Percentiles rank a stretch among this genome's conserved stretches.
phyloP scores from a whole-genome alignment of 1,284 basidiomycete genomes.

The Marasmius sp. region DNA sequence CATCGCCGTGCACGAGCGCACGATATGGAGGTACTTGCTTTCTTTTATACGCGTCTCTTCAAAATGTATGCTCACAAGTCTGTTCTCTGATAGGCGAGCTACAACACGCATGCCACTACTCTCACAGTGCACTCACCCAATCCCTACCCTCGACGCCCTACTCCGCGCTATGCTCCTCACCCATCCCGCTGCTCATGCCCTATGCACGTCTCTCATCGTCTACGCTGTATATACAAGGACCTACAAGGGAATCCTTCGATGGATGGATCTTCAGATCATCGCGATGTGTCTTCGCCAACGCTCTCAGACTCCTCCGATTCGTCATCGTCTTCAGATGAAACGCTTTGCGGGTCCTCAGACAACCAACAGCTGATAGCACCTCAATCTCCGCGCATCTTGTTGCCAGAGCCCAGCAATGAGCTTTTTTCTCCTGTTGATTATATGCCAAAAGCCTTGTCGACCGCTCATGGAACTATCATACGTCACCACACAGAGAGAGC shows the following conservation, averaged over 20 bases:
- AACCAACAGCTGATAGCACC: background rate
- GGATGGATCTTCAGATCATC: no score
- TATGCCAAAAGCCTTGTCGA: background rate
- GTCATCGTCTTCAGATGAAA: background rate
- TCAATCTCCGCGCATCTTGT: background rate
- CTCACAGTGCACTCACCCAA: background rate
- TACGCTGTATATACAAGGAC: background rate
- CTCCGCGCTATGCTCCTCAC: background rate
- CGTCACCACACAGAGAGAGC: background rate
- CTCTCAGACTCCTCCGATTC: no score
- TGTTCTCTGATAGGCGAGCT: background rate
- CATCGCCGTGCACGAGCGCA: background rate
- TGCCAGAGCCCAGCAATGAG: background rate
- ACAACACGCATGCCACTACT: background rate
- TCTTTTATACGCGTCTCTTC: background rate
- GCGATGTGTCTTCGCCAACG: no score
- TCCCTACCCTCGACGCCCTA: background rate
- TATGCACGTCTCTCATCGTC: background rate
- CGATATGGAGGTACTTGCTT: background rate
- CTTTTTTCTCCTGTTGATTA: background rate
- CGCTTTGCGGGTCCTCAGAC: background rate
- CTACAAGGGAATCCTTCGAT: no score
- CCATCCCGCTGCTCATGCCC: background rate
- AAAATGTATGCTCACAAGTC: background rate
- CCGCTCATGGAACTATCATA: background rate